A percentile compares a stretch with the other conserved stretches of the same genome.
Evolutionary conservation across 805 yeast species (phyloP).

Genomic region (Suhomyces canberraensis): DNA sequence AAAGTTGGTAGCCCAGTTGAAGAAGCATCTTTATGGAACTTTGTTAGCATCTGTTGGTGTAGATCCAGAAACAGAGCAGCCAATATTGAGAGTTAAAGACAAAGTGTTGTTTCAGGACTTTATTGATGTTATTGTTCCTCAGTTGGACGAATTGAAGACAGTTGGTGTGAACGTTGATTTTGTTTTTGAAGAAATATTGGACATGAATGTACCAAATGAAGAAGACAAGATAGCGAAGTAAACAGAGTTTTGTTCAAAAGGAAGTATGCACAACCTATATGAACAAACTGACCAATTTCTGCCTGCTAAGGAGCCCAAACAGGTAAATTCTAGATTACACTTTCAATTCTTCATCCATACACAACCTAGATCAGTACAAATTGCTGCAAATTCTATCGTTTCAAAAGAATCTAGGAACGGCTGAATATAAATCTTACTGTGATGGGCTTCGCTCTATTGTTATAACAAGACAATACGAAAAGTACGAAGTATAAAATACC

Average conservation of each 20-base stretch:
- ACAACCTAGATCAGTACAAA: too few species aligned
- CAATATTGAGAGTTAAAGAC: conserved; percentile 33
- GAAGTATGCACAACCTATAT: too few species aligned
- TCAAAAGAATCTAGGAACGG: too few species aligned
- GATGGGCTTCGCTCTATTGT: too few species aligned
- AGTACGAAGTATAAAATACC: too few species aligned
- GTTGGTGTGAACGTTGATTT: conserved; percentile 76
- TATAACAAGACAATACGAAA: too few species aligned
- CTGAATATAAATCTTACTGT: too few species aligned
- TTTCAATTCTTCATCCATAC: too few species aligned
- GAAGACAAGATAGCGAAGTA: background rate
- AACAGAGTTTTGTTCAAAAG: background rate
- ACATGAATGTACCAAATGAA: conserved; percentile 6
- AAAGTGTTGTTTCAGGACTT: conserved; percentile 39
- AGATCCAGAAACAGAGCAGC: conserved; percentile 22
- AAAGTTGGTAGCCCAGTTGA: conserved; percentile 55
- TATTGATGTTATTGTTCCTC: conserved; percentile 51
- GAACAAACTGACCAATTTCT: too few species aligned
- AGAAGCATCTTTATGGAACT: conserved; percentile 66
- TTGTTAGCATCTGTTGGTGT: conserved; percentile 41
- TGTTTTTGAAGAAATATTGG: conserved; percentile 47
- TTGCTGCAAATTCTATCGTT: too few species aligned
- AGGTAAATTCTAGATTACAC: too few species aligned
- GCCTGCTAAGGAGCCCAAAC: too few species aligned
- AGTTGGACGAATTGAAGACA: conserved; percentile 56